Conservation (phyloP, 2,329 filamentous ascomycete genomes). For the Periglandula ipomoeae region DNA sequence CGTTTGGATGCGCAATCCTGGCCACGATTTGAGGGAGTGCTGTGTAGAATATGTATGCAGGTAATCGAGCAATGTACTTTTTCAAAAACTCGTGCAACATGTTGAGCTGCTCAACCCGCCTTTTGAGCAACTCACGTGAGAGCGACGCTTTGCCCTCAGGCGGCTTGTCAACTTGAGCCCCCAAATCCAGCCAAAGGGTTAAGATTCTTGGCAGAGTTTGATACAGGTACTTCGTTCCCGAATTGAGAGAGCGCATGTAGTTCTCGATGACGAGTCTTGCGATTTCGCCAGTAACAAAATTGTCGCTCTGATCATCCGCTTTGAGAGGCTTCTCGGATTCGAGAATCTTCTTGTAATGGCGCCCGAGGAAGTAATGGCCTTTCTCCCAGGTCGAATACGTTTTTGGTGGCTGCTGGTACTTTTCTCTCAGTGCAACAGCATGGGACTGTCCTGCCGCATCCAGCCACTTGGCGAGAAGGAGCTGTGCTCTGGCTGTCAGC, state of each 20-base stretch:
- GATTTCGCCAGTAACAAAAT: constrained; percentile 70
- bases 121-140: constrained; percentile 41
- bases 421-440: constrained; percentile 65
- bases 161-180: constrained; percentile 59
- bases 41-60: constrained; percentile 71
- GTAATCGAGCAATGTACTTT: constrained; percentile 66
- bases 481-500: constrained; percentile 67
- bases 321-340: constrained; percentile 79
- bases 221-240: constrained; percentile 91
- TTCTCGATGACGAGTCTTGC: constrained; percentile 89
- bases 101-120: constrained; percentile 56
- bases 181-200: constrained; percentile 90
- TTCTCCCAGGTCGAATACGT: constrained; percentile 77
- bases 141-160: constrained; percentile 45
- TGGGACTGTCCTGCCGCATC: constrained; percentile 92
- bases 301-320: constrained; percentile 65
- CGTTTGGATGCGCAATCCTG: constrained; percentile 83
- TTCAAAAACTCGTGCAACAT: constrained; percentile 65
- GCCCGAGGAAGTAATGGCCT: constrained; percentile 91
- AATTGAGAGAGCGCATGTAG: constrained; percentile 77
- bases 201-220: constrained; percentile 87
- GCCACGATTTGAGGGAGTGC: constrained; percentile 88
- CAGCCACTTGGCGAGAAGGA: constrained; percentile 93
- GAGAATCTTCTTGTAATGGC: constrained; percentile 92
- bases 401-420: constrained; percentile 75